These are phyloP conservation scores for Diddensiella santjacobensis DNA, from an alignment of 805 yeast genomes.

Conservation along the genomic window DNA sequence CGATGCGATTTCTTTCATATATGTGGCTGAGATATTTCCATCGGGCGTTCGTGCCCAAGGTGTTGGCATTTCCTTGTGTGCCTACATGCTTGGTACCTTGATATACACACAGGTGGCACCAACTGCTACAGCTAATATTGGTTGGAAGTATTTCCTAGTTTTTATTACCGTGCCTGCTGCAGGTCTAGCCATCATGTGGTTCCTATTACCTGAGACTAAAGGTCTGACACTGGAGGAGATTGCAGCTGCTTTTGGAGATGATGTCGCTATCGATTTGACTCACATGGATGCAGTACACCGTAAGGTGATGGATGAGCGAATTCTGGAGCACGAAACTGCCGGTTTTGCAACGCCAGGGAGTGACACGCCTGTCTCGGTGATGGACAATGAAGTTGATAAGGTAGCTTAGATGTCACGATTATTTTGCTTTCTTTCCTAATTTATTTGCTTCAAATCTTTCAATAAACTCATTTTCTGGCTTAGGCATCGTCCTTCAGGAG, in stretches of 20 bases:
- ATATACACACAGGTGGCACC: conserved; percentile 35
- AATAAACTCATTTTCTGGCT: no score
- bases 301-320: neutral
- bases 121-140: conserved; percentile 40
- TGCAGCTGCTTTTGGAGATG: conserved; percentile 9
- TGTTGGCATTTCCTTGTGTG: conserved; percentile 1
- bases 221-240: conserved; percentile 51
- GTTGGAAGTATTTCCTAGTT: conserved; percentile 40
- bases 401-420: neutral
- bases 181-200: conserved; percentile 24
- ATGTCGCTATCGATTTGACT: conserved; percentile 27
- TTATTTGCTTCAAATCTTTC: no score
- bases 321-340: neutral
- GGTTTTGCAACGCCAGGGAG: neutral
- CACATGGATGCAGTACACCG: neutral
- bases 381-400: neutral
- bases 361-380: neutral
- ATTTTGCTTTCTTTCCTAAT: neutral
- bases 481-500: no score
- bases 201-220: conserved; percentile 48
- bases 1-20: conserved; percentile 1
- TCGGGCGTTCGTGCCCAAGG: conserved; percentile 4
- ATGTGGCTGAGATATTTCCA: conserved; percentile 8
- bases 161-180: conserved; percentile 31
- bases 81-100: neutral